Evolutionary conservation across 495 filamentous ascomycete species (phyloP), one percentile per base, ranked within the genome.

Genomic region (Penicillium roqueforti): DNA sequence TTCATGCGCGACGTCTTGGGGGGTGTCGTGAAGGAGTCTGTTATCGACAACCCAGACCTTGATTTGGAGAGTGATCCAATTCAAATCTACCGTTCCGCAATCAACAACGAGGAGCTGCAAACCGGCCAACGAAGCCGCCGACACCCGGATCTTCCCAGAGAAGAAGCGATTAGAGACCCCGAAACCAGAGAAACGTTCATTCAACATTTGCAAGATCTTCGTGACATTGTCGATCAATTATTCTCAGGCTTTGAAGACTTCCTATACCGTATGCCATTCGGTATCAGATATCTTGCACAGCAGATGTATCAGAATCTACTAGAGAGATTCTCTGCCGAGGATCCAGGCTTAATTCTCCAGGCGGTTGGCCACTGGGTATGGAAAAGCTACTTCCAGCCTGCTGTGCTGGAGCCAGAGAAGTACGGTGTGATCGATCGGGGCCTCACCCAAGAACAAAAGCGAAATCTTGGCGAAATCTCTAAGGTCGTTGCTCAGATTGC

Each of bases 51-150:
- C 56, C 85, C 88, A 6, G 85, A 86, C 8, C 76, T 97, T 47
- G 92, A 97, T 60, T 78, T 99, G 14, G 93, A 99, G 69, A 96
- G 92, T 62, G 93, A 99, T 65, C 93, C 93, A 0, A 87, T 97
- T 77, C 92, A 97, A 60, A 99, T 99, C 46, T 97, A 99, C 71
- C 83, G 89, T 22, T 92, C 91, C 11, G 83, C 87, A 10, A 91
- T 97, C 70, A 96, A 95, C 68, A 93, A 97, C 60, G 93, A 99
- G 69, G 92, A 99, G 68, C 83, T 99, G 32, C 85, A 87, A 6
- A 97, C 93, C 0, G 93, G 93, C 22, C 85, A 83, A 59, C 81
- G 88, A 32, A 96, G 91, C 67, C 80, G 77, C 32, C 81, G 92
- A 45, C 84, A 80, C 22, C 83, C 88, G 7, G 87, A 95, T 57